Evolutionary conservation across 305 asterid species (phyloP).

Genomic region (Fraxinus ornus): DNA sequence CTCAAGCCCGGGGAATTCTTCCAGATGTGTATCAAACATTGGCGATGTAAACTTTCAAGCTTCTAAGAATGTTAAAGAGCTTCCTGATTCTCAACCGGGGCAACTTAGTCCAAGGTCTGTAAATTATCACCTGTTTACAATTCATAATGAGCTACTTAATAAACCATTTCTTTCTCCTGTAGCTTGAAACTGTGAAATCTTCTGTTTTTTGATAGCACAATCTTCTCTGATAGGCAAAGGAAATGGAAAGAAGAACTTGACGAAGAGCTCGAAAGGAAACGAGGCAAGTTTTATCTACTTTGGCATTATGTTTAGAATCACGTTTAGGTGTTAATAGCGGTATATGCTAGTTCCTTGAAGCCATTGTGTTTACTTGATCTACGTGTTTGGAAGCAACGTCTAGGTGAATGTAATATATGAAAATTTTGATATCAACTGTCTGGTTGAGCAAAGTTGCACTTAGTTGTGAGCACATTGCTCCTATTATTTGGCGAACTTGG

Average conservation of each 20-base stretch:
- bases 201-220: not conserved
- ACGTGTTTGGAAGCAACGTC: not conserved
- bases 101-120: slow-evolving; percentile 72
- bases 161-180: not conserved
- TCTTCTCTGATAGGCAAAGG: slow-evolving; percentile 40
- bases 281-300: slow-evolving; percentile 35
- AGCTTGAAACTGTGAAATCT: slow-evolving; percentile 21
- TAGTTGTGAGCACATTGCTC: not conserved
- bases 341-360: not conserved
- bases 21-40: slow-evolving; percentile 65
- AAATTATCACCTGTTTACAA: not conserved
- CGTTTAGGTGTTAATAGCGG: not conserved
- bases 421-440: not conserved
- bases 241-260: slow-evolving; percentile 65
- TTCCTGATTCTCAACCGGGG: slow-evolving; percentile 50
- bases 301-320: not conserved
- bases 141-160: not conserved
- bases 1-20: slow-evolving; percentile 59
- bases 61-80: slow-evolving; percentile 55
- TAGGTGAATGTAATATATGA: not conserved
- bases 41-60: slow-evolving; percentile 48
- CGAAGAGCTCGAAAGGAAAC: slow-evolving; percentile 48
- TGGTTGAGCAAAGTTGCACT: not conserved
- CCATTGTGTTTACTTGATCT: not conserved
- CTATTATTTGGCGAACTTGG: not conserved